These are phyloP conservation scores for Skeletonema tropicum DNA, from an alignment of 108 stramenopile genomes.

Conservation along the genomic window DNA sequence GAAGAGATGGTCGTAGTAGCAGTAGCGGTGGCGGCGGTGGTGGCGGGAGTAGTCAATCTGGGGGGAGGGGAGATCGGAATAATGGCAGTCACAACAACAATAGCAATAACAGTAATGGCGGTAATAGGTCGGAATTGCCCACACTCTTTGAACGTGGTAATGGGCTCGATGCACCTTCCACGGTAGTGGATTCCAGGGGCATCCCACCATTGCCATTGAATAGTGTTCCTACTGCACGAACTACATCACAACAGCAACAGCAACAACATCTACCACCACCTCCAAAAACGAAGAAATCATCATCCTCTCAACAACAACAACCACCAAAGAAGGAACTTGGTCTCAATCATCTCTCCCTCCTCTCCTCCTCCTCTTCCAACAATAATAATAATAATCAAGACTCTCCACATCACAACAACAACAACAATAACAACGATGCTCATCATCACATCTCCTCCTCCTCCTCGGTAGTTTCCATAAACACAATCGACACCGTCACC, in stretches of 20 bases:
- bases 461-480: not conserved
- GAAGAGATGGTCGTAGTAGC: too few relatives aligned
- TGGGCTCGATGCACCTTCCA: not conserved
- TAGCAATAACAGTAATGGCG: too few relatives aligned
- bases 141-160: too few relatives aligned
- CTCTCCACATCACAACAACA: not conserved
- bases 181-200: not conserved
- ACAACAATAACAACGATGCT: not conserved
- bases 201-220: not conserved
- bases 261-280: not conserved
- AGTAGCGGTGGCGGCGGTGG: too few relatives aligned
- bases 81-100: too few relatives aligned
- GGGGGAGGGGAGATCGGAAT: not conserved
- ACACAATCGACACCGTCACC: not conserved
- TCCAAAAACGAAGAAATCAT: not conserved
- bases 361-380: not conserved
- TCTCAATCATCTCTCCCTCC: constrained; percentile 4
- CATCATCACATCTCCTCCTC: not conserved
- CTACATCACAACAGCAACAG: not conserved
- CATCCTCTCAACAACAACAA: not conserved
- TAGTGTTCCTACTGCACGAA: not conserved
- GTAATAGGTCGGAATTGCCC: too few relatives aligned
- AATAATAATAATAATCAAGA: too few relatives aligned
- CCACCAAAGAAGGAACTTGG: not conserved
- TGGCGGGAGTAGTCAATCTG: too few relatives aligned